Evolutionary conservation across 805 yeast species (phyloP).

Genomic region (Gaillardinia entomophila): DNA sequence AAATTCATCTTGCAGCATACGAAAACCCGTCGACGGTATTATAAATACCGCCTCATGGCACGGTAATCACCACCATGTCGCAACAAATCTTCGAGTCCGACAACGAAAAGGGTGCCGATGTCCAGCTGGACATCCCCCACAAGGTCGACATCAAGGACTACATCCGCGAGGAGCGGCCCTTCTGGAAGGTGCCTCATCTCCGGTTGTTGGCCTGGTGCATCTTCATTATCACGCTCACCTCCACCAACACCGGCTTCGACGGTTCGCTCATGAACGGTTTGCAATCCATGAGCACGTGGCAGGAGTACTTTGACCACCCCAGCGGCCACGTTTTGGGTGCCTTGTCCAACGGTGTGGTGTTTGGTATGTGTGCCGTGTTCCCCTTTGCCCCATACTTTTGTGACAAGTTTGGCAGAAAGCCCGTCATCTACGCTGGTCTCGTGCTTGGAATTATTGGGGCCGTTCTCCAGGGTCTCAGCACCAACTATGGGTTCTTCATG

Average conservation of each 20-base stretch:
- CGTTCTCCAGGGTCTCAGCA: slow-evolving; percentile 31
- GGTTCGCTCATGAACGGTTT: slow-evolving; percentile 42
- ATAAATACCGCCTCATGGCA: too few species aligned
- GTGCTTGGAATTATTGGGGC: slow-evolving; percentile 24
- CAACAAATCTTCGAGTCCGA: not conserved
- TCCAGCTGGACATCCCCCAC: not conserved
- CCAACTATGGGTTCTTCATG: slow-evolving; percentile 29
- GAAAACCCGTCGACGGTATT: too few species aligned
- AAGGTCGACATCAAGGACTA: not conserved
- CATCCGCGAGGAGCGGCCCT: slow-evolving; percentile 9
- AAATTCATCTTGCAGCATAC: too few species aligned
- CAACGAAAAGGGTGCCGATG: not conserved
- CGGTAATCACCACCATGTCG: too few species aligned
- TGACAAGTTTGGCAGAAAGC: slow-evolving; percentile 40
- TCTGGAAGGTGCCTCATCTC: slow-evolving; percentile 34
- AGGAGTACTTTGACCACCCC: slow-evolving; percentile 23
- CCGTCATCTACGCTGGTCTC: slow-evolving; percentile 14
- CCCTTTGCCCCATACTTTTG: slow-evolving; percentile 10
- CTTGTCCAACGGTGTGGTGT: slow-evolving; percentile 15
- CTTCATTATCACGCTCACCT: slow-evolving; percentile 37
- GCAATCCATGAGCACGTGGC: slow-evolving; percentile 41
- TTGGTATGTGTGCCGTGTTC: slow-evolving; percentile 33
- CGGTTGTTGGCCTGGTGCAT: slow-evolving; percentile 30
- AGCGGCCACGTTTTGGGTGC: slow-evolving; percentile 16
- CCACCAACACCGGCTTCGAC: slow-evolving; percentile 35